Base-by-base conservation (phyloP, 768 basidiomycete species). In the Hygrophorus pudorinus region DNA sequence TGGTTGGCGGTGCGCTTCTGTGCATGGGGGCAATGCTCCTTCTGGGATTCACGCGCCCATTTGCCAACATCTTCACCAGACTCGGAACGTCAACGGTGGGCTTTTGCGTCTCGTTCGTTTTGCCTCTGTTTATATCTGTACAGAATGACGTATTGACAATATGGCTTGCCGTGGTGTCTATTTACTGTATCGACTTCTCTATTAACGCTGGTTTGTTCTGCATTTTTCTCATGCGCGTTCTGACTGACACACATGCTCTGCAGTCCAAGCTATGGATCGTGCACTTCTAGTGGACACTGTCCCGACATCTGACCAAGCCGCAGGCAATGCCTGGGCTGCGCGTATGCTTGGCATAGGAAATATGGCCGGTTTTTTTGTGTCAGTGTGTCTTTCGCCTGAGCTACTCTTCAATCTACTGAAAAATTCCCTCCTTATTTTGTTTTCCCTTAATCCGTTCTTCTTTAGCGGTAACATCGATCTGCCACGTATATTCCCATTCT, bases 251-350 rank as follows among this genome's bases (percentile, higher is more conserved):
- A 35, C 8, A 13, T 18, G 42, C 28, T 24, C 42, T 37, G 44
- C 52, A 83, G 90, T 93, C 2, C 85, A 85, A 68, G 88, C 91
- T 0, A 78, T 90, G 14, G 90, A 96, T 59, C 85, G 93, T 38
- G 88, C 92, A 0, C 72, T 96, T 8, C 67, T 97, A 6, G 88
- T 98, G 0, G 93, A 98, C 57, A 85, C 75, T 0, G 61, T 94
- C 3, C 82, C 90, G 0, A 65, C 84, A 0, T 58, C 73, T 1
- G 68, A 77, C 18, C 93, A 98, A 59, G 79, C 91, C 5, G 67
- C 74, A 7, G 92, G 86, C 1, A 96, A 93, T 56, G 93, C 93
- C 0, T 98, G 93, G 93, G 93, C 90, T 0, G 89, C 87, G 0
- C 68, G 85, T n/a, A 93, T 96, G 89, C 65, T 85, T 36, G 88